A percentile compares a stretch with the other conserved stretches of the same genome.
Evolutionary conservation across 768 basidiomycete species (phyloP).

Genomic region (Leccinellum rugosiceps): DNA sequence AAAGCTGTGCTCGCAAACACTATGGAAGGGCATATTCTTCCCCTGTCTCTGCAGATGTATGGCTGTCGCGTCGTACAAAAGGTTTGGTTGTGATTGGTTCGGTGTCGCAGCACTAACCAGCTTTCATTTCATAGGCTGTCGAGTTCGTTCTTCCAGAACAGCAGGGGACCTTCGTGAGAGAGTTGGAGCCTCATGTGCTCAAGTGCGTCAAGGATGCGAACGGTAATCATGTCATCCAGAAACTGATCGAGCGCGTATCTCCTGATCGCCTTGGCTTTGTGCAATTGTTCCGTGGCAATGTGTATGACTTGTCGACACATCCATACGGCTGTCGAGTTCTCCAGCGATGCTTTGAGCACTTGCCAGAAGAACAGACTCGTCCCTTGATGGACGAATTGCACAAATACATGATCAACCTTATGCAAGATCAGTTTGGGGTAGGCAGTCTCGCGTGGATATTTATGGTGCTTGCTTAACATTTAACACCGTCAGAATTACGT

Average conservation of each 20-base stretch:
- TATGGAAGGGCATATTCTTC: conserved; percentile 76
- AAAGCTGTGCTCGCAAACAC: conserved; percentile 62
- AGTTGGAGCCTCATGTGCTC: conserved; percentile 77
- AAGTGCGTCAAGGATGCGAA: conserved; percentile 88
- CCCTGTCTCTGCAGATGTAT: conserved; percentile 87
- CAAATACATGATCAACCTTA: conserved; percentile 62
- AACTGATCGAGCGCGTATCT: conserved; percentile 77
- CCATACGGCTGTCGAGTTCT: conserved; percentile 94
- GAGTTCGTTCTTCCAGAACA: conserved; percentile 79
- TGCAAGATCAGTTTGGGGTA: conserved; percentile 91
- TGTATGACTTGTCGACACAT: conserved; percentile 80
- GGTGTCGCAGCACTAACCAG: conserved; percentile 1
- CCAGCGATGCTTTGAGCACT: conserved; percentile 86
- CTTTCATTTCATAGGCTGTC: conserved; percentile 56
- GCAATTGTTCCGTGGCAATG: conserved; percentile 68
- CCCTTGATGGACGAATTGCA: conserved; percentile 82
- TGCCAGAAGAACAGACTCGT: conserved; percentile 64
- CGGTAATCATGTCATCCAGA: conserved; percentile 95
- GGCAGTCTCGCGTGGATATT: conserved; percentile 22
- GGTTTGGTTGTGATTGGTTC: conserved; percentile 40
- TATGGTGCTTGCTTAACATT: conserved; percentile 4
- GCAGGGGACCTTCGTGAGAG: conserved; percentile 69
- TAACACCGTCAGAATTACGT: conserved; percentile 76
- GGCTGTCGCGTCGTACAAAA: conserved; percentile 96
- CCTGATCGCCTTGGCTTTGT: conserved; percentile 78